These are phyloP conservation scores for Carex parvula DNA, from an alignment of 176 grass and related monocot species.

Conservation along the genomic window DNA sequence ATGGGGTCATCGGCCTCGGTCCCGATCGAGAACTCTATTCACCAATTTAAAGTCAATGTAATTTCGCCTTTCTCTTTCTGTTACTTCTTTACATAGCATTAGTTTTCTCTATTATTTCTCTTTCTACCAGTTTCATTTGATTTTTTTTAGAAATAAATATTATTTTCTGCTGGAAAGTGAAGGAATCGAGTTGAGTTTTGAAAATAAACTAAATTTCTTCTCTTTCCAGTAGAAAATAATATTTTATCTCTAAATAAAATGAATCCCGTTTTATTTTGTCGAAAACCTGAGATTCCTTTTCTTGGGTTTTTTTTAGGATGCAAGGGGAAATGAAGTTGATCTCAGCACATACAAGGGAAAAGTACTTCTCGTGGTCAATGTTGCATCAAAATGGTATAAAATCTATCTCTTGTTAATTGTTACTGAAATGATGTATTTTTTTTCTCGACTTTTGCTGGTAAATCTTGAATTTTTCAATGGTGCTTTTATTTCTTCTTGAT, in stretches of 20 bases:
- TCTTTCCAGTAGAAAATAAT: too few relatives aligned
- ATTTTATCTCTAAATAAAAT: too few relatives aligned
- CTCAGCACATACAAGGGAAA: slow-evolving; percentile 80
- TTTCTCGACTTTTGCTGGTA: slow-evolving; percentile 10
- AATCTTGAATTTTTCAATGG: neutral
- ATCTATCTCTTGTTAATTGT: neutral
- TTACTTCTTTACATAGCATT: slow-evolving; percentile 15
- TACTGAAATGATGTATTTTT: neutral
- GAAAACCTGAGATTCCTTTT: neutral
- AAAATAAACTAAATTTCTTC: too few relatives aligned
- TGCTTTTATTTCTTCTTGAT: neutral
- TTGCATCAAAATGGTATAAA: slow-evolving; percentile 88
- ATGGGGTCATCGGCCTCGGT: slow-evolving; percentile 66
- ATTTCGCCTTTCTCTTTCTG: neutral
- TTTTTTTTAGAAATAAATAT: too few relatives aligned
- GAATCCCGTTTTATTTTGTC: neutral
- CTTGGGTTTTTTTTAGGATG: slow-evolving; percentile 46
- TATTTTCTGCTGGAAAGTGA: too few relatives aligned
- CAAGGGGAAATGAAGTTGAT: slow-evolving; percentile 63
- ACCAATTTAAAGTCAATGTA: slow-evolving; percentile 90
- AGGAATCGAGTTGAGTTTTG: too few relatives aligned
- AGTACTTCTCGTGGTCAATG: slow-evolving; percentile 88
- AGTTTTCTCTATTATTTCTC: neutral
- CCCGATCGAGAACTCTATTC: slow-evolving; percentile 56
- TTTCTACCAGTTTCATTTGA: neutral